These are phyloP conservation scores for Cyberlindnera americana DNA, from an alignment of 805 yeast species.

Conservation along the genomic window DNA sequence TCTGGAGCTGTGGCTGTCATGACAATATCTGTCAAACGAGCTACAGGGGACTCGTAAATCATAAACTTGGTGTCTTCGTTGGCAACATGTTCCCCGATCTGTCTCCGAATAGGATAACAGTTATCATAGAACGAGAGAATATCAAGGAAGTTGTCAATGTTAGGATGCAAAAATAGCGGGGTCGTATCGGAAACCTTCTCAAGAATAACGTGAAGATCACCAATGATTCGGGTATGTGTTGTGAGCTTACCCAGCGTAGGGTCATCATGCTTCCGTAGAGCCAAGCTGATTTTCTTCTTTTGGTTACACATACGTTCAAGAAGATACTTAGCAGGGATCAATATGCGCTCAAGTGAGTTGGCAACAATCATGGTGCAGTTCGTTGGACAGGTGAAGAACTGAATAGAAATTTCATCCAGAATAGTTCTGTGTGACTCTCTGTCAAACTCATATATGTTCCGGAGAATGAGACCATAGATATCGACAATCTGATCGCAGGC, in stretches of 20 bases:
- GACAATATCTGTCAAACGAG: slow-evolving; percentile 41
- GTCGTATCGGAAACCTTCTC: slow-evolving; percentile 30
- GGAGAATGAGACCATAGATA: slow-evolving; percentile 49
- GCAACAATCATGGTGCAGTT: slow-evolving; percentile 53
- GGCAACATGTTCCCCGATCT: slow-evolving; percentile 66
- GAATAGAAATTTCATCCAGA: slow-evolving; percentile 72
- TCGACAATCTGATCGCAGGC: slow-evolving; percentile 53
- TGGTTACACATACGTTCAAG: slow-evolving; percentile 4
- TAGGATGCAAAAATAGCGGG: slow-evolving; percentile 28
- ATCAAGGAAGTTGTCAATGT: slow-evolving; percentile 28
- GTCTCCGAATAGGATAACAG: slow-evolving; percentile 51
- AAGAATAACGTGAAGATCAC: slow-evolving; percentile 19
- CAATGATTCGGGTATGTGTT: slow-evolving; percentile 14
- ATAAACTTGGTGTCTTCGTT: slow-evolving; percentile 50
- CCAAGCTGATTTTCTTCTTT: slow-evolving; percentile 24
- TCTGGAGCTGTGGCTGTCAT: slow-evolving; percentile 29
- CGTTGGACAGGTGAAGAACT: slow-evolving; percentile 86
- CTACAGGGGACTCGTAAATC: slow-evolving; percentile 46
- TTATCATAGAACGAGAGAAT: slow-evolving; percentile 53
- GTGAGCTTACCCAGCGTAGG: slow-evolving; percentile 14
- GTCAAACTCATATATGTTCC: slow-evolving; percentile 56
- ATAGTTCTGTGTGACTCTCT: slow-evolving; percentile 85
- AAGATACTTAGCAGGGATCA: slow-evolving; percentile 9
- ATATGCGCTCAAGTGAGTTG: slow-evolving; percentile 5
- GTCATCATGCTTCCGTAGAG: slow-evolving; percentile 31